Base-by-base conservation (phyloP, 768 basidiomycete species). In the Xerocomellus dryophilus region DNA sequence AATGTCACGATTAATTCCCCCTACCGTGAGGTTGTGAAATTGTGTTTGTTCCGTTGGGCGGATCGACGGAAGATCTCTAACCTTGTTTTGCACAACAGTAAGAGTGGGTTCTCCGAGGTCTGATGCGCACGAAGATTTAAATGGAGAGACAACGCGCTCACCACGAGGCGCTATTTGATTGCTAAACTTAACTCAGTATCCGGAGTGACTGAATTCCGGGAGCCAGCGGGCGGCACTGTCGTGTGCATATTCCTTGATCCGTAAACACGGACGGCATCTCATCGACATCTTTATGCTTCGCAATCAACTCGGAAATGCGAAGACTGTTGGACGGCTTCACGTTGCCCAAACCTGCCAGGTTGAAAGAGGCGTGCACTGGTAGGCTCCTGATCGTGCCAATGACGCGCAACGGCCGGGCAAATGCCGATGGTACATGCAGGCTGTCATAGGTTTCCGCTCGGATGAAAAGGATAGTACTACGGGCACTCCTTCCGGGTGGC, bases 51-150 rank as follows among this genome's bases (percentile, higher is more conserved):
- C 51, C 45, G 48, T 39, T 44, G 43, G 17, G 40, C 53, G 20
- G 57, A 64, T 67, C 64, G 54, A 39, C 27, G 21, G 39, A 51
- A 54, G 65, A 64, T 66, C 64, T 58, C 42, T 36, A 47, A 48
- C 20, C 45, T 50, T 50, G 39, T 60, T 53, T 47, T 42, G 18
- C 39, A 34, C 50, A 41, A 44, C 34, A 21, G 21, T 45, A 47
- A 50, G 40, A 20, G 64, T 65, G 66, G 66, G 58, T 67, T 60
- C 57, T 54, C 66, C 66, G 65, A 61, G 57, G 57, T 55, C 42
- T 63, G 66, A 66, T 58, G 48, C 55, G 52, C 54, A 47, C 49
- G 51, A 39, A 51, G 43, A 32, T 27, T 17, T 50, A 21, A 54
- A 40, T 56, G 54, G 43, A 50, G 48, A 48, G 54, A 54, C 65